These are phyloP conservation scores for Saccharomycopsis hybrid DNA, from an alignment of 1,139 yeast genomes.

Conservation along the genomic window DNA sequence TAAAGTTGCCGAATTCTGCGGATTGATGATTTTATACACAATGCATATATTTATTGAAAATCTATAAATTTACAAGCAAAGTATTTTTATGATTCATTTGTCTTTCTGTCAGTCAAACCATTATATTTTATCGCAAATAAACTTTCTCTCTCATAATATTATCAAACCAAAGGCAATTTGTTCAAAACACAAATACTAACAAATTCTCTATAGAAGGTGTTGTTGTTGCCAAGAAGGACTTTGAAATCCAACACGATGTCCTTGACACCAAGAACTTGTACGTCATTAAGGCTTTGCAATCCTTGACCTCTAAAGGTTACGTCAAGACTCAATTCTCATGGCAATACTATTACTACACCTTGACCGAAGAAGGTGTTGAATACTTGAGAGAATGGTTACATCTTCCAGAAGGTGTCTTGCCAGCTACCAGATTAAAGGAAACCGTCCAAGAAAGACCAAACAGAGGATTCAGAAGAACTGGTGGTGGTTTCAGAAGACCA, in stretches of 20 bases:
- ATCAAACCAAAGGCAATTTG: too few species aligned
- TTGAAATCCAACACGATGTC: slow-evolving; percentile 96
- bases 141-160: too few species aligned
- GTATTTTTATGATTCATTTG: too few species aligned
- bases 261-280: slow-evolving; percentile 95
- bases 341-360: slow-evolving; percentile 99
- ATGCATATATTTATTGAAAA: too few species aligned
- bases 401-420: slow-evolving; percentile 98
- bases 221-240: slow-evolving; percentile 98
- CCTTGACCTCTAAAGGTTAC: slow-evolving; percentile 97
- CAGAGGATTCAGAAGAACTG: slow-evolving; percentile 14
- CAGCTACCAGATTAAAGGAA: slow-evolving; percentile 96
- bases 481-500: slow-evolving; percentile 17
- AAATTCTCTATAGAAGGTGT: slow-evolving; percentile 71
- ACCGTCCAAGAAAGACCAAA: slow-evolving; percentile 64
- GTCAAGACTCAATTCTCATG: slow-evolving; percentile 99
- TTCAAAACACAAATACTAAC: slow-evolving; percentile 31
- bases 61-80: too few species aligned
- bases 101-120: too few species aligned
- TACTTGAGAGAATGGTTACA: slow-evolving; percentile 97
- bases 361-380: slow-evolving; percentile 99
- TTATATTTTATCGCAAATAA: too few species aligned
- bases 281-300: slow-evolving; percentile 99
- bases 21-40: too few species aligned
- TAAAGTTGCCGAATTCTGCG: too few species aligned